Conservation (phyloP, 2,329 filamentous ascomycete species). For the Colletotrichum limetticola region DNA sequence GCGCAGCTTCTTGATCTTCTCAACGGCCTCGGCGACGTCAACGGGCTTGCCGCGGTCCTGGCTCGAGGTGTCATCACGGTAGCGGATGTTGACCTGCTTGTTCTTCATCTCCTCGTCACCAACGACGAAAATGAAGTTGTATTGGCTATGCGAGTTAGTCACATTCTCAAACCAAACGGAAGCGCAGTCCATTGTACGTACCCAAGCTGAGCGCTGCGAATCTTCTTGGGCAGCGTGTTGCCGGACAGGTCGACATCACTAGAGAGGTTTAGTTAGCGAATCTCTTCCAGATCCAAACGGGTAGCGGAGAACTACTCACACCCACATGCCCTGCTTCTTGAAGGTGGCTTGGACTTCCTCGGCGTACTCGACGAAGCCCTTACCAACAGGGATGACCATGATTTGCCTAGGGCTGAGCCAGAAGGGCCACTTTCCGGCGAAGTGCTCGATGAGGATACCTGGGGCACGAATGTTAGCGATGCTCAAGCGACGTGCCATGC, state of each 20-base stretch:
- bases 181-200: conserved; percentile 59
- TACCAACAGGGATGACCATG: conserved; percentile 70
- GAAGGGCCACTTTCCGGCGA: conserved; percentile 89
- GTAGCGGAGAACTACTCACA: conserved; percentile 56
- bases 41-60: conserved; percentile 71
- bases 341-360: conserved; percentile 78
- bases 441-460: conserved; percentile 85
- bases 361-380: conserved; percentile 77
- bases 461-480: conserved; percentile 57
- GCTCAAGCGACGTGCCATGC: no score
- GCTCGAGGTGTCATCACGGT: conserved; percentile 70
- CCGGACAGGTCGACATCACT: conserved; percentile 74
- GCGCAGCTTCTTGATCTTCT: conserved; percentile 64
- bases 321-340: conserved; percentile 74
- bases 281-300: neutral
- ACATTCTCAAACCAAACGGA: neutral
- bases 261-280: neutral
- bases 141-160: conserved; percentile 35
- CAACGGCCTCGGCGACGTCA: conserved; percentile 65
- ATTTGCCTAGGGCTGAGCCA: conserved; percentile 89
- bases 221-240: conserved; percentile 91
- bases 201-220: conserved; percentile 82
- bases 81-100: conserved; percentile 71
- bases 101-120: conserved; percentile 71
- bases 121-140: conserved; percentile 57